Percentiles rank a stretch among this genome's conserved stretches.
Conservation (phyloP, 2,329 filamentous ascomycete genomes). For the Dactylellina cionopaga region DNA sequence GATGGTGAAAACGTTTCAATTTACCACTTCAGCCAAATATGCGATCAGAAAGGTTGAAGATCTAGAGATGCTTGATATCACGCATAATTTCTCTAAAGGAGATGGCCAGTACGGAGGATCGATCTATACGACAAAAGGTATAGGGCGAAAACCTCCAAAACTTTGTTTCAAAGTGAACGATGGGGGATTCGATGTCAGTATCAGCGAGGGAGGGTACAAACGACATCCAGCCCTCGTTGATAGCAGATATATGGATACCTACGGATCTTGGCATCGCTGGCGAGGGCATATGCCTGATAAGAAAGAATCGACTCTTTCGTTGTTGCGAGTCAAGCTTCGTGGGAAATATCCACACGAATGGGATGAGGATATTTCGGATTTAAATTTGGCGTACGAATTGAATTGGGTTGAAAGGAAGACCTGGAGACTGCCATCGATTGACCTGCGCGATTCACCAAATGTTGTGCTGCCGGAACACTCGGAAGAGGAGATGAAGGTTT, state of each 20-base stretch:
- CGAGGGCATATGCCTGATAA: not conserved
- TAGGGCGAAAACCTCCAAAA: not conserved
- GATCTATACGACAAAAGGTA: not conserved
- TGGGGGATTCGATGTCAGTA: conserved; percentile 6
- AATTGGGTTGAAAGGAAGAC: conserved; percentile 12
- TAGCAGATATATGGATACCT: not conserved
- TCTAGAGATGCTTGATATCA: not conserved
- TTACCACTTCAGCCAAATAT: conserved; percentile 1
- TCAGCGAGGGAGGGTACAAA: conserved; percentile 29
- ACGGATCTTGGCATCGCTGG: not conserved
- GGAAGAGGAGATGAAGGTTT: conserved; percentile 14
- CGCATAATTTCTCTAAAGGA: not conserved
- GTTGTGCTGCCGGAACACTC: conserved; percentile 19
- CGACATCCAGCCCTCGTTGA: not conserved
- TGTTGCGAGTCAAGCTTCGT: conserved; percentile 15
- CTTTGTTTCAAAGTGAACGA: conserved; percentile 4
- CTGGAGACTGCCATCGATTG: conserved; percentile 12
- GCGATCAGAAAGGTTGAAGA: not conserved
- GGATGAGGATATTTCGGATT: not conserved
- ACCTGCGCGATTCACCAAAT: conserved; percentile 7
- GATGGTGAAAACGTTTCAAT: conserved; percentile 10
- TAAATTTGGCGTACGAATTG: conserved; percentile 33
- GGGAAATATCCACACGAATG: not conserved
- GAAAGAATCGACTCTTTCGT: not conserved
- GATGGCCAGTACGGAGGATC: not conserved